These are phyloP conservation scores for Backusella australiensis DNA, from an alignment of 192 early-diverging fungal genomes.

Conservation along the genomic window DNA sequence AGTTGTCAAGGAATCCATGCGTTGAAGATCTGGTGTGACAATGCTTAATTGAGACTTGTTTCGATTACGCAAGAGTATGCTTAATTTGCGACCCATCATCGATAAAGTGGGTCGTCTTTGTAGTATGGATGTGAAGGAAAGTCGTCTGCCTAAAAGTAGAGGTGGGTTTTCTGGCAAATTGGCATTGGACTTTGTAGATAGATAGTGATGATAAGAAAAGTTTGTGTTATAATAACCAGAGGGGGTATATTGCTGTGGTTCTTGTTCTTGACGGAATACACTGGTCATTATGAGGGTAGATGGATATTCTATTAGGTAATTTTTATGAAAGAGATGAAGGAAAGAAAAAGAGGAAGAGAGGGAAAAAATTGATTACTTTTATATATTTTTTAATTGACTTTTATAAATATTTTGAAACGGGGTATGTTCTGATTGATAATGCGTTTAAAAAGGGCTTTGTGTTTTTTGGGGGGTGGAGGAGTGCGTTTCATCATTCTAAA, in stretches of 20 bases:
- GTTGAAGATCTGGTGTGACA: background rate
- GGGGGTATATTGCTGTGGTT: background rate
- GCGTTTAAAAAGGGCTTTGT: background rate
- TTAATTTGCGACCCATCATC: background rate
- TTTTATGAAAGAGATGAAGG: background rate
- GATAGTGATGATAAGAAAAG: background rate
- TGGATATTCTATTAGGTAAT: background rate
- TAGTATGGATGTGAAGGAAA: constrained; percentile 2
- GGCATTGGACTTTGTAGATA: background rate
- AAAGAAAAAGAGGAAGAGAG: background rate
- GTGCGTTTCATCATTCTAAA: background rate
- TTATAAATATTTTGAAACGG: background rate
- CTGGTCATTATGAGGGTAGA: background rate
- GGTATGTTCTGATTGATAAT: background rate
- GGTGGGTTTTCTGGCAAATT: background rate
- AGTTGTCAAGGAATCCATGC: background rate
- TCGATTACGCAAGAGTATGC: background rate
- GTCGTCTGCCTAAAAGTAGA: background rate
- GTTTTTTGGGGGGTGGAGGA: background rate
- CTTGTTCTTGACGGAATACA: background rate
- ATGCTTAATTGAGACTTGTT: constrained; percentile 1
- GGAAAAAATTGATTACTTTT: background rate
- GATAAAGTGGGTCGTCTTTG: background rate
- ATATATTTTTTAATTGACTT: background rate
- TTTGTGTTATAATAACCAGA: background rate